Evolutionary conservation across 768 basidiomycete genomes (phyloP).

Genomic region (Pleurotus djamor): DNA sequence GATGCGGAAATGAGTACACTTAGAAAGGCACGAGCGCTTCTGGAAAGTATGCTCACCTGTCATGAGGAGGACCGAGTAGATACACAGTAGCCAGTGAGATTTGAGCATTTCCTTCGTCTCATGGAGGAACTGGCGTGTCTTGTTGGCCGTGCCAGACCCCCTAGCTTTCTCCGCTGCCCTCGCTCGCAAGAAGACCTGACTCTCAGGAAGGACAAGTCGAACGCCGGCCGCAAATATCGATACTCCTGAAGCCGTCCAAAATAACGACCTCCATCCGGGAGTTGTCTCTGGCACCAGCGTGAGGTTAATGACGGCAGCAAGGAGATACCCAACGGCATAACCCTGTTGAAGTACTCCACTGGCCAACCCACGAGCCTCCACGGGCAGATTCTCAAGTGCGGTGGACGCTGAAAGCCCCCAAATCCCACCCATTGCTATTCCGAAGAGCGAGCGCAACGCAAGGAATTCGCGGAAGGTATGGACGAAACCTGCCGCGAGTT

Average conservation of each 20-base stretch:
- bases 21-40: background rate
- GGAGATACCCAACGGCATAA: slow-evolving; percentile 81
- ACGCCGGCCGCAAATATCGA: slow-evolving; percentile 67
- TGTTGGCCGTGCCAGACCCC: slow-evolving; percentile 53
- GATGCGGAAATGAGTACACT: background rate
- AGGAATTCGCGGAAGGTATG: slow-evolving; percentile 79
- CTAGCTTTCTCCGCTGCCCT: slow-evolving; percentile 53
- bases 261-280: slow-evolving; percentile 69
- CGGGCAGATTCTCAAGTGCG: slow-evolving; percentile 86
- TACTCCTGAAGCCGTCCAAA: slow-evolving; percentile 78
- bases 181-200: slow-evolving; percentile 65
- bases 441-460: slow-evolving; percentile 79
- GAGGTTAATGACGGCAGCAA: slow-evolving; percentile 84
- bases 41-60: slow-evolving; percentile 34
- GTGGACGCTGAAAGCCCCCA: slow-evolving; percentile 86
- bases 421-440: slow-evolving; percentile 86
- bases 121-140: slow-evolving; percentile 69
- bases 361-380: slow-evolving; percentile 81
- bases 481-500: slow-evolving; percentile 81
- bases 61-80: slow-evolving; percentile 85
- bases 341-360: slow-evolving; percentile 88
- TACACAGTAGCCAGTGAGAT: slow-evolving; percentile 77
- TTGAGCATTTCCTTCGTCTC: slow-evolving; percentile 79
- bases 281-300: slow-evolving; percentile 47
- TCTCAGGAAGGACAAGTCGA: slow-evolving; percentile 74